phyloP scores from a whole-genome alignment of 2,329 filamentous ascomycete genomes.

The Epicoccum sorghinum region DNA sequence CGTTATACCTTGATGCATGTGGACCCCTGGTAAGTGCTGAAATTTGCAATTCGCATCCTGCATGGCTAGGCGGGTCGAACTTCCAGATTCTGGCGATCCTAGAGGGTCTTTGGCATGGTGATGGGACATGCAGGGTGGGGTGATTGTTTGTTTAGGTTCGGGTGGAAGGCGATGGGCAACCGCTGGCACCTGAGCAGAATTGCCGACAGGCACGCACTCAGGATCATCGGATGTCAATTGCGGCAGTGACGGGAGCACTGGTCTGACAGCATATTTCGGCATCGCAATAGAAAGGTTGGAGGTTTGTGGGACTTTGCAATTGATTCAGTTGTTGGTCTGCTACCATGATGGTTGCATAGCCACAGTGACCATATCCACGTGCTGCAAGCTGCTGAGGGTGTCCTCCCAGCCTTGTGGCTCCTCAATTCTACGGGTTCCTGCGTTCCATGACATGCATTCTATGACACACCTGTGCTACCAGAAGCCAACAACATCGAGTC shows the following conservation, averaged over 20 bases:
- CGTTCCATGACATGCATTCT: not conserved
- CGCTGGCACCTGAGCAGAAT: no score
- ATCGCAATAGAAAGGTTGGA: not conserved
- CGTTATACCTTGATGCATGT: conserved; percentile 24
- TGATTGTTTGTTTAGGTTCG: conserved; percentile 19
- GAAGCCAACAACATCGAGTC: not conserved
- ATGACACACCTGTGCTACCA: conserved; percentile 11
- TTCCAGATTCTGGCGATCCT: not conserved
- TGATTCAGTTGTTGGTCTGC: not conserved
- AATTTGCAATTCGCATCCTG: conserved; percentile 8
- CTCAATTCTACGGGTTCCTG: conserved; percentile 9
- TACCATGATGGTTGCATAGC: not conserved
- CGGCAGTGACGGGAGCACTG: not conserved
- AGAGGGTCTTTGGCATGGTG: conserved; percentile 7
- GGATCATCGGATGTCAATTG: not conserved
- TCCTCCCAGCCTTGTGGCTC: conserved; percentile 8
- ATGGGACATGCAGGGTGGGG: conserved; percentile 16
- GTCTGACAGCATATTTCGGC: not conserved
- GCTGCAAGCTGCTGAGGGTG: conserved; percentile 6
- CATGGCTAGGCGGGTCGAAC: conserved; percentile 7
- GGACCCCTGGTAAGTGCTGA: conserved; percentile 17
- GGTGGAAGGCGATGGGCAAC: not conserved
- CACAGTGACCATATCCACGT: conserved; percentile 1
- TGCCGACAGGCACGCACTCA: not conserved
- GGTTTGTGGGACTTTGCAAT: not conserved